Evolutionary conservation across 371 early-diverging fungal genomes (phyloP).

Genomic region (Actinomucor elegans): DNA sequence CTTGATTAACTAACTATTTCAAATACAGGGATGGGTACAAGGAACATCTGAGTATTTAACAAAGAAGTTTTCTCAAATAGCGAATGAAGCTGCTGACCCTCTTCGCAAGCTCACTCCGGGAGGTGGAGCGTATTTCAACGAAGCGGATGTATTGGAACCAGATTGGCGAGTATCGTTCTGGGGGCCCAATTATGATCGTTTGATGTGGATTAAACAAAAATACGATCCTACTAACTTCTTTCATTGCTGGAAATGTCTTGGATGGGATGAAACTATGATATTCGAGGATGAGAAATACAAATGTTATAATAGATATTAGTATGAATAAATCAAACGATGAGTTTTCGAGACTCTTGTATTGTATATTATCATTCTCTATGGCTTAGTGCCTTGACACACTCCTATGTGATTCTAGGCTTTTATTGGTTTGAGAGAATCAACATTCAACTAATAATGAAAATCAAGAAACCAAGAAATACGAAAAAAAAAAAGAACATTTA

Average conservation of each 20-base stretch:
- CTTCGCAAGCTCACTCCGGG: constrained; percentile 3
- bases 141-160: constrained; percentile 37
- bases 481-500: too few species aligned
- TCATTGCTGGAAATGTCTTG: constrained; percentile 21
- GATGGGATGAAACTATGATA: constrained; percentile 17
- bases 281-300: constrained; percentile 4
- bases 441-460: too few species aligned
- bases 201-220: constrained; percentile 38
- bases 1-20: too few species aligned
- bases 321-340: too few species aligned
- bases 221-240: constrained; percentile 44
- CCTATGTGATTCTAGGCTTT: too few species aligned
- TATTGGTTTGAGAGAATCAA: too few species aligned
- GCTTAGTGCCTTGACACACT: too few species aligned
- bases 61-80: background rate
- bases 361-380: too few species aligned
- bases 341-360: too few species aligned
- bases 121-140: constrained; percentile 37
- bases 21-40: constrained; percentile 26
- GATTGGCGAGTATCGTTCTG: constrained; percentile 42
- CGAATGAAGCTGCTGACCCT: constrained; percentile 1
- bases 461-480: too few species aligned
- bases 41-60: constrained; percentile 6
- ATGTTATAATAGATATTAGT: too few species aligned
- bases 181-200: constrained; percentile 46